Evolutionary conservation across 495 filamentous ascomycete species (phyloP).

Genomic region (Podospora fimiseda): DNA sequence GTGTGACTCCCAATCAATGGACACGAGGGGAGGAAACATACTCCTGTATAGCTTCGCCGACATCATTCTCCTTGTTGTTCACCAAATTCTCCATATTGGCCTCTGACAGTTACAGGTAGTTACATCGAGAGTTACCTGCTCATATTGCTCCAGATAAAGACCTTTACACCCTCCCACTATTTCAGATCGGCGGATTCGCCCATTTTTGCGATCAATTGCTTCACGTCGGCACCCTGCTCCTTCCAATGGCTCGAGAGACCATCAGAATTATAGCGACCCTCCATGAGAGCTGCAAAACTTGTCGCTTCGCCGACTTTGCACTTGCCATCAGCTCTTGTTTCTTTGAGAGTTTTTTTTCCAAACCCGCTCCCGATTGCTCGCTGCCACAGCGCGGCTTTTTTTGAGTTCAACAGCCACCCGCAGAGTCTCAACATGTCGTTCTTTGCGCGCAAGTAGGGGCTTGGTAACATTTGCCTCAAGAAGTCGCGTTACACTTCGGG

Average conservation of each 20-base stretch:
- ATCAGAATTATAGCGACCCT: constrained; percentile 65
- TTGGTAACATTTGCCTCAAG: constrained; percentile 67
- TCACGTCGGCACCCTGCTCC: constrained; percentile 56
- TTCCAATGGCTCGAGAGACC: constrained; percentile 61
- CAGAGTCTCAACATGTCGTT: constrained; percentile 71
- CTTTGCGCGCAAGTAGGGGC: constrained; percentile 64
- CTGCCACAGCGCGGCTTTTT: constrained; percentile 51
- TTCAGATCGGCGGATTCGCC: constrained; percentile 41
- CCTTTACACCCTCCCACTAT: too few relatives aligned
- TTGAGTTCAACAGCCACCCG: constrained; percentile 62
- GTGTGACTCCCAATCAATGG: too few relatives aligned
- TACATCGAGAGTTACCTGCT: too few relatives aligned
- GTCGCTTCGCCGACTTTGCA: constrained; percentile 56
- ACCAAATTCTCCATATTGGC: too few relatives aligned
- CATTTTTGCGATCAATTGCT: constrained; percentile 47
- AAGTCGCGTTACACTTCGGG: too few relatives aligned
- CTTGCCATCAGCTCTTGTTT: constrained; percentile 54
- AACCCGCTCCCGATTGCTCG: constrained; percentile 53
- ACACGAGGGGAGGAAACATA: too few relatives aligned
- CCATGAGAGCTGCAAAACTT: constrained; percentile 47
- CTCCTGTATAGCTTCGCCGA: too few relatives aligned
- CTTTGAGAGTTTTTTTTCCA: constrained; percentile 58
- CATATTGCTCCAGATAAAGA: too few relatives aligned
- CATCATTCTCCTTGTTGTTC: too few relatives aligned
- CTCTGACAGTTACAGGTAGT: too few relatives aligned